Evolutionary conservation across 768 basidiomycete species (phyloP), one percentile per base, ranked within the genome.

Genomic region (Leccinum longicurvipes): DNA sequence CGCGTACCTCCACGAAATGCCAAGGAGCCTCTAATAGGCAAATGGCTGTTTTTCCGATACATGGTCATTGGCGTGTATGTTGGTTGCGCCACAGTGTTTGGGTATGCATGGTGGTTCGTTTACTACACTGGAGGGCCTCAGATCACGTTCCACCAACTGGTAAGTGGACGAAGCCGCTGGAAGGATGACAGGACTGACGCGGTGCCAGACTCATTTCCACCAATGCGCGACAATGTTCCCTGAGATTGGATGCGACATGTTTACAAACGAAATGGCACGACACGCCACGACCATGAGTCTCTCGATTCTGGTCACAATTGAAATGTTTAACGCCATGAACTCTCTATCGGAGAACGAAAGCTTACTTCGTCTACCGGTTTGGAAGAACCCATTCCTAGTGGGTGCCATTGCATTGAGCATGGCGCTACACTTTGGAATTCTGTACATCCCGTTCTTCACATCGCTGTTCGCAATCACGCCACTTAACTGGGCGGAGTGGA

Each of bases 81-180:
- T 51, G 96, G 96, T 28, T 83, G 84, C 53, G 95, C 93, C 4
- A 98, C 96, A 24, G 96, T 99, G 24, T 93, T 89, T 62, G 96
- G 95, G 47, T 99, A 99, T 67, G 96, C 93, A 0, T 99, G 96
- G 96, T 98, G 96, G 96, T 99, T 99, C 77, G 77, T 96, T 66
- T 89, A 86, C 72, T 98, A 98, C 71, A 66, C 80, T 15, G 88
- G 82, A 46, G 96, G 96, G 1, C 96, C 96, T 5, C 92, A 94
- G 67, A 98, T 99, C 66, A 80, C 90, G 3, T 98, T 90, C 79
- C 78, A 91, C 66, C 92, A 99, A 73, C 77, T 99, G 59, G 95
- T 97, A 64, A 67, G 91, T 80, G 25, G 17, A 50, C 31, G n/a
- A 49, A 32, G 45, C 41, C 23, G 5, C 11, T 50, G n/a, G 45